phyloP scores from a whole-genome alignment of 371 early-diverging fungal genomes.

The Blastocladiella emersonii region DNA sequence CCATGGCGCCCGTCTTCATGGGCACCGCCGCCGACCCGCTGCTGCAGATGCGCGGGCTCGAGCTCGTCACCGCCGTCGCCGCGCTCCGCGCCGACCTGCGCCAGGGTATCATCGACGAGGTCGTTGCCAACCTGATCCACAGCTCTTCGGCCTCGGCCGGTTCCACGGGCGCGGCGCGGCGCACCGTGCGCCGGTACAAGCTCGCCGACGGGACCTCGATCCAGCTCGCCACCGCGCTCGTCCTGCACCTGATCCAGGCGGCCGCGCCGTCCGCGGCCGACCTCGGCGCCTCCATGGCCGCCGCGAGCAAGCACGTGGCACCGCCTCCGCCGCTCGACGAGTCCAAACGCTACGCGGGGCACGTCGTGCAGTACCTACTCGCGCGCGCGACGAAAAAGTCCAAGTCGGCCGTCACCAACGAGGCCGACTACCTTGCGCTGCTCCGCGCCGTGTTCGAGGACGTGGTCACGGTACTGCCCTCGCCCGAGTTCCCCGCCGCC shows the following conservation, averaged over 20 bases:
- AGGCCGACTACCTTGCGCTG: conserved; percentile 56
- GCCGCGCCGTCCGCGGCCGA: conserved; percentile 22
- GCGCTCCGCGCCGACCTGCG: conserved; percentile 47
- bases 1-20: neutral
- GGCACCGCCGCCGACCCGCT: neutral
- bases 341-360: neutral
- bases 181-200: conserved; percentile 16
- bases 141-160: conserved; percentile 31
- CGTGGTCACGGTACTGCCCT: conserved; percentile 47
- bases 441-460: conserved; percentile 60
- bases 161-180: conserved; percentile 12
- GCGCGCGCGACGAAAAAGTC: conserved; percentile 3
- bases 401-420: conserved; percentile 18
- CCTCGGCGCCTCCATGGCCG: neutral
- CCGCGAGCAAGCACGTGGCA: too few species aligned
- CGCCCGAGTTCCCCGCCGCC: conserved; percentile 88
- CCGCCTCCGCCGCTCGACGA: neutral
- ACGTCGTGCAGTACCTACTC: neutral
- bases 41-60: conserved; percentile 9
- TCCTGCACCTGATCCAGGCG: conserved; percentile 64
- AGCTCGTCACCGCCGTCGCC: conserved; percentile 41
- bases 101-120: conserved; percentile 69
- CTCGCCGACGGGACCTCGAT: conserved; percentile 50
- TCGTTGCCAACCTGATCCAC: conserved; percentile 52
- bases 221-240: conserved; percentile 60